These are phyloP conservation scores for Aspergillus aculeatus DNA, from an alignment of 2,329 filamentous ascomycete genomes.

Conservation along the genomic window DNA sequence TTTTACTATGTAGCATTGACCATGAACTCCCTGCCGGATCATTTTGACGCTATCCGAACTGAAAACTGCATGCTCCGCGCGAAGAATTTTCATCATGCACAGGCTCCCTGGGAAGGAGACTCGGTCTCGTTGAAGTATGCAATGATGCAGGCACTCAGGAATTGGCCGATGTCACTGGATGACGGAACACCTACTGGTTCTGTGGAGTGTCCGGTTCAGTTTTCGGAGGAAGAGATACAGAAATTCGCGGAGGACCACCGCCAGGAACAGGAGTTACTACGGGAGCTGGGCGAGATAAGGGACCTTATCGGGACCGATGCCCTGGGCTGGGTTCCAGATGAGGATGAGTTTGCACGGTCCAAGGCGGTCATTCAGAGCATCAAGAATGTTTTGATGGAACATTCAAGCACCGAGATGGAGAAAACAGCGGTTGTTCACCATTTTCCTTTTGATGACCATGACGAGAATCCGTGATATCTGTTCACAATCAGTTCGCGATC, in stretches of 20 bases:
- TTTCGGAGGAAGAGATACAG: conserved; percentile 20
- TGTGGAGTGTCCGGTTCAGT: conserved; percentile 20
- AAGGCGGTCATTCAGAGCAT: conserved; percentile 5
- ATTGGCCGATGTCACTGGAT: conserved; percentile 24
- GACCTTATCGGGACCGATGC: conserved; percentile 25
- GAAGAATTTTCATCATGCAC: conserved; percentile 25
- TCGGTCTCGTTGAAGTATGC: conserved; percentile 24
- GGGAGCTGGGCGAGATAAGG: conserved; percentile 24
- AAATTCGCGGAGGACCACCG: conserved; percentile 5
- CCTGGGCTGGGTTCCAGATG: conserved; percentile 28
- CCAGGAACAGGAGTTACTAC: conserved; percentile 20
- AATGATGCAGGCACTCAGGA: conserved; percentile 21
- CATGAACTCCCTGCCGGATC: conserved; percentile 21
- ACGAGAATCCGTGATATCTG: neutral
- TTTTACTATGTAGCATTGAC: conserved; percentile 29
- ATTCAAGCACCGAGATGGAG: conserved; percentile 1
- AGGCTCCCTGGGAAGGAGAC: conserved; percentile 32
- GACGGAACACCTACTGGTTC: neutral
- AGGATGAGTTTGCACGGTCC: conserved; percentile 3
- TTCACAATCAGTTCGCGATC: too few species aligned
- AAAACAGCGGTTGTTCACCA: neutral
- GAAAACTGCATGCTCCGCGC: conserved; percentile 23
- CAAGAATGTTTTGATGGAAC: conserved; percentile 6
- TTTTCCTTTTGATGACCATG: conserved; percentile 13
- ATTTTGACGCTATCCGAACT: conserved; percentile 23